Evolutionary conservation across 2,329 filamentous ascomycete genomes (phyloP).

Genomic region (Alternaria hordeiaustralica): DNA sequence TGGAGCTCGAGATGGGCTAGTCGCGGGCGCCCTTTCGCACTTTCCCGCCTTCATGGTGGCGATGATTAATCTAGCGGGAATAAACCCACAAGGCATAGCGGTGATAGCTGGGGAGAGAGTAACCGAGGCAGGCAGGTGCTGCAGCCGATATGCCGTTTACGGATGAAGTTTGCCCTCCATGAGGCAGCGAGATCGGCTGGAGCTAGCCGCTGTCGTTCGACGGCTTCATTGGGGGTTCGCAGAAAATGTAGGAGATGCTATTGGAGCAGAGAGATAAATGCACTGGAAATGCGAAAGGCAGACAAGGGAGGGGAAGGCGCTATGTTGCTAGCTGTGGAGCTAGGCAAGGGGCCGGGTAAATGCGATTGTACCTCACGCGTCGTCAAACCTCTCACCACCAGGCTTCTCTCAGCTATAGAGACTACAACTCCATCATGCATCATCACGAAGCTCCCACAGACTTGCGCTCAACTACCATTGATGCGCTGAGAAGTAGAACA

Average conservation of each 20-base stretch:
- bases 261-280: neutral
- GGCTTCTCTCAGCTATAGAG: neutral
- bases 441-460: neutral
- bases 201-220: neutral
- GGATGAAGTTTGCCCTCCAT: neutral
- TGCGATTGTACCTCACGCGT: neutral
- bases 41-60: slow-evolving; percentile 4
- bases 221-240: neutral
- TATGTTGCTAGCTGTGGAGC: neutral
- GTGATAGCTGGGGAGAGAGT: neutral
- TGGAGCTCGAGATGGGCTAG: slow-evolving; percentile 3
- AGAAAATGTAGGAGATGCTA: neutral
- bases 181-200: neutral
- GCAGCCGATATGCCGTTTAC: neutral
- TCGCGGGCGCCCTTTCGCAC: slow-evolving; percentile 2
- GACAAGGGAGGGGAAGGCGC: neutral
- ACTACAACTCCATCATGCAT: neutral
- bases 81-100: neutral
- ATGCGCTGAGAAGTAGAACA: neutral
- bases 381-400: neutral
- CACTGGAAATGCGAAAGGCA: neutral
- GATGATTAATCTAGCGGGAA: slow-evolving; percentile 2
- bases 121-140: slow-evolving; percentile 3
- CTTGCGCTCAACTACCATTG: neutral
- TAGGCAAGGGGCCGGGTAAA: neutral